Evolutionary conservation across 2,329 filamentous ascomycete genomes (phyloP), one percentile per base, ranked within the genome.

Genomic region (Trichoderma gracile): DNA sequence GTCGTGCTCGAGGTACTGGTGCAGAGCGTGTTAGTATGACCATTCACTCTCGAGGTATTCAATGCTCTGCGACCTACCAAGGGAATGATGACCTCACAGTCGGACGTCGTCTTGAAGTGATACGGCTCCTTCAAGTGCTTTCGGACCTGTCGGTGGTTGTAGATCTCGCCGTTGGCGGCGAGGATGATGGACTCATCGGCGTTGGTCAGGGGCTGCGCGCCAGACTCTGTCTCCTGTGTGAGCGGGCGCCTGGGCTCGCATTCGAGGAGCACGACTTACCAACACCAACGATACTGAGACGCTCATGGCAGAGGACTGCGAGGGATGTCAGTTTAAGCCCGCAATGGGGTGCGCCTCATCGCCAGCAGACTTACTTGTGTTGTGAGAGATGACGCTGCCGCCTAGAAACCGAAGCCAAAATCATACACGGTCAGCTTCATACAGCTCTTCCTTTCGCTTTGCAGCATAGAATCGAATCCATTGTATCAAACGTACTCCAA

Each of bases 131-230:
- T 92, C 73, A 97, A 82, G 72, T 83, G 83, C 81, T 97, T 98
- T 76, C 95, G 90, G 74, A 99, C 84, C 74, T 97, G 86, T 76
- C 94, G 91, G 82, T 99, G 95, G 88, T 99, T 99, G 86, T 99
- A 99, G 77, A 99, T 99, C 78, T 99, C 95, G 80, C 95, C 95
- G 79, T 99, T 99, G 86, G 98, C 95, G 69, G 95, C 94, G 67
- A 99, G 87, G 69, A 94, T 89, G 73, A 99, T 89, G 72, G 84
- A 89, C 69, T 88, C 89, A 77, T 98, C 94, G 71, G 92, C 88
- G 82, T 93, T 98, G 83, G 94, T 90, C 70, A 99, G 84, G 69
- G 95, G 95, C 81, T 99, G 95, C 59, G 95, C 94, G 76, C 95
- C 95, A 73, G 91, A 94, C 78, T 98, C 94, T 94, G 77, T 43